Percentiles rank a stretch among this genome's conserved stretches.
Conservation (phyloP, 257 asterid genomes). For the Cynanchum wilfordii region DNA sequence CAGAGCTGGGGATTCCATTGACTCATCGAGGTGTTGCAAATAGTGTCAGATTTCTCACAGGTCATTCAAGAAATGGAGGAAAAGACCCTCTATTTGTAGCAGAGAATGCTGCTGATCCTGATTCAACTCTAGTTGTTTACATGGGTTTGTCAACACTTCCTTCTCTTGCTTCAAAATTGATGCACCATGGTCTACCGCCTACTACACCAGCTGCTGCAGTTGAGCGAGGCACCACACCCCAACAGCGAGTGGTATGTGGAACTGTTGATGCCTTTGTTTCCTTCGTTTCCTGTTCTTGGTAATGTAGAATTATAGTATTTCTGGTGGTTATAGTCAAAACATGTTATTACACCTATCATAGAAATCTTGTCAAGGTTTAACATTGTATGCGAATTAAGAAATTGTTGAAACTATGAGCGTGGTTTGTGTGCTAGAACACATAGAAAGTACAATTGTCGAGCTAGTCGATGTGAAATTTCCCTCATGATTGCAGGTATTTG, state of each 20-base stretch:
- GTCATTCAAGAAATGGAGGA: slow-evolving; percentile 95
- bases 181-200: slow-evolving; percentile 71
- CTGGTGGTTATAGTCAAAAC: too few species aligned
- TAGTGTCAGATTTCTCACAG: slow-evolving; percentile 84
- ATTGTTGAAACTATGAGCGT: not conserved
- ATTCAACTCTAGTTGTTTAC: slow-evolving; percentile 80
- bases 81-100: slow-evolving; percentile 81
- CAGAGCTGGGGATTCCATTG: slow-evolving; percentile 89
- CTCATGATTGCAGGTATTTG: slow-evolving; percentile 49
- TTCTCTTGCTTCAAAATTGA: slow-evolving; percentile 69
- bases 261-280: not conserved
- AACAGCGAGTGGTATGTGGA: slow-evolving; percentile 60
- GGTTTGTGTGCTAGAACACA: not conserved
- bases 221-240: slow-evolving; percentile 97
- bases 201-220: slow-evolving; percentile 89
- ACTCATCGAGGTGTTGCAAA: slow-evolving; percentile 95
- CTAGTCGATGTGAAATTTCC: not conserved
- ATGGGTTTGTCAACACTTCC: slow-evolving; percentile 97
- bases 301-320: too few species aligned
- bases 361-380: too few species aligned
- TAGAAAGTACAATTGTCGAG: not conserved
- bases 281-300: too few species aligned
- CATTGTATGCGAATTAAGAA: too few species aligned
- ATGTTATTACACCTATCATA: too few species aligned
- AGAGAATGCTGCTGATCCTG: slow-evolving; percentile 89